Conservation (phyloP, 2,329 filamentous ascomycete species). For the Akanthomyces muscarius region DNA sequence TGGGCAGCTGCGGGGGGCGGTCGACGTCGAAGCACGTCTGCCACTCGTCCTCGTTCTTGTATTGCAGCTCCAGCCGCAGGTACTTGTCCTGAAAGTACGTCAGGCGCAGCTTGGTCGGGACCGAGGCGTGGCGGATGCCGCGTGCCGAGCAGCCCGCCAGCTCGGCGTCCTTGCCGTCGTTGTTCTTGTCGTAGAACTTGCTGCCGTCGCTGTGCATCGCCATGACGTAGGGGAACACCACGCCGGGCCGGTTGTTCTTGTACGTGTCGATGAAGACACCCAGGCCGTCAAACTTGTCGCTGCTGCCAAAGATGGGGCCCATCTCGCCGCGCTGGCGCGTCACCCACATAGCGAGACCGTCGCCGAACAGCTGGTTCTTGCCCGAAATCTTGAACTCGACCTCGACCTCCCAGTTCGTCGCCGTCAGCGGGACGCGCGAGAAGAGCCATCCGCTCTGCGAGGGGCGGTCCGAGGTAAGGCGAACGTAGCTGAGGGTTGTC, state of each 20-base stretch:
- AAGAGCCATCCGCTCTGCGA: conserved; percentile 93
- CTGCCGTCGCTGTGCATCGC: conserved; percentile 94
- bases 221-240: conserved; percentile 97
- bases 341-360: conserved; percentile 97
- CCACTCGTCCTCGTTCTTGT: conserved; percentile 88
- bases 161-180: conserved; percentile 91
- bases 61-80: conserved; percentile 86
- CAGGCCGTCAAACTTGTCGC: conserved; percentile 87
- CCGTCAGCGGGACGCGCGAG: conserved; percentile 88
- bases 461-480: conserved; percentile 82
- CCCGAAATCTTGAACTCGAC: conserved; percentile 94
- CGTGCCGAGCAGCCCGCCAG: conserved; percentile 92
- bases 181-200: conserved; percentile 84
- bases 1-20: conserved; percentile 70
- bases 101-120: conserved; percentile 80
- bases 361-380: conserved; percentile 83
- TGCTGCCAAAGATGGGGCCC: conserved; percentile 83
- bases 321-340: conserved; percentile 82
- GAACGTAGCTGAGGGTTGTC: conserved; percentile 66
- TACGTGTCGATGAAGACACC: conserved; percentile 98
- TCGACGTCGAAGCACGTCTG: conserved; percentile 78
- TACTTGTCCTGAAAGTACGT: conserved; percentile 97
- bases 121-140: conserved; percentile 73
- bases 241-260: conserved; percentile 97
- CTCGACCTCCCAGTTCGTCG: conserved; percentile 98